A percentile compares a stretch with the other conserved stretches of the same genome.
These are phyloP conservation scores for Talaromyces pinophilus DNA, from an alignment of 2,329 filamentous ascomycete species.

Conservation along the genomic window DNA sequence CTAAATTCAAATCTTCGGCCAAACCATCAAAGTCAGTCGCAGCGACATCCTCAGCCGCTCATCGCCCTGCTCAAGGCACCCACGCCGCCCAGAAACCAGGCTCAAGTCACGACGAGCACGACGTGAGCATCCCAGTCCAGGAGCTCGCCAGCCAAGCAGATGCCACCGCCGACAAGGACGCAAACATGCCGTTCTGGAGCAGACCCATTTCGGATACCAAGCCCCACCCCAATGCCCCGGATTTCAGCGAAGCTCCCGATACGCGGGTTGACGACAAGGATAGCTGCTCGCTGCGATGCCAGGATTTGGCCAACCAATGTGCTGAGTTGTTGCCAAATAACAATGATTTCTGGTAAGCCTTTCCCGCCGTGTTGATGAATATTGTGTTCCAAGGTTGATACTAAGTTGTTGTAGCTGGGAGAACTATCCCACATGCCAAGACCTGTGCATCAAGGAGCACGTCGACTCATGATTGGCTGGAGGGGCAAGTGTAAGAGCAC, in stretches of 20 bases:
- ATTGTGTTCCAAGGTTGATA: not conserved
- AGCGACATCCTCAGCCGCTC: slow-evolving; percentile 2
- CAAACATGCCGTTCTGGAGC: slow-evolving; percentile 17
- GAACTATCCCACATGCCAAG: slow-evolving; percentile 20
- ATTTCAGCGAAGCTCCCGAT: slow-evolving; percentile 3
- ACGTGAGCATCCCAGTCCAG: slow-evolving; percentile 7
- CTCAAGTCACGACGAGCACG: not conserved
- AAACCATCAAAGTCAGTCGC: not conserved
- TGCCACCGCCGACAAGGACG: not conserved
- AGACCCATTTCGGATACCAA: not conserved
- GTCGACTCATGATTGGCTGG: slow-evolving; percentile 16
- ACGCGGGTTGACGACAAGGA: slow-evolving; percentile 16
- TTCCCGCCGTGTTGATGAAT: not conserved
- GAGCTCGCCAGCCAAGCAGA: not conserved
- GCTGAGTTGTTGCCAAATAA: slow-evolving; percentile 14
- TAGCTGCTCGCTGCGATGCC: slow-evolving; percentile 19
- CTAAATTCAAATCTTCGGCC: not conserved
- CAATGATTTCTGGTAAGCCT: slow-evolving; percentile 21
- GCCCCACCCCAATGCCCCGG: slow-evolving; percentile 2
- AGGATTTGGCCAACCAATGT: slow-evolving; percentile 17
- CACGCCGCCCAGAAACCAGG: slow-evolving; percentile 1
- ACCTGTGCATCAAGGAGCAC: slow-evolving; percentile 20
- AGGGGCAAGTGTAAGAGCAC: not conserved
- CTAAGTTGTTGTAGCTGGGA: slow-evolving; percentile 11
- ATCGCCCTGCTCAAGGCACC: slow-evolving; percentile 3